phyloP scores from a whole-genome alignment of 768 basidiomycete species.

The Xerocomus spinulosus region DNA sequence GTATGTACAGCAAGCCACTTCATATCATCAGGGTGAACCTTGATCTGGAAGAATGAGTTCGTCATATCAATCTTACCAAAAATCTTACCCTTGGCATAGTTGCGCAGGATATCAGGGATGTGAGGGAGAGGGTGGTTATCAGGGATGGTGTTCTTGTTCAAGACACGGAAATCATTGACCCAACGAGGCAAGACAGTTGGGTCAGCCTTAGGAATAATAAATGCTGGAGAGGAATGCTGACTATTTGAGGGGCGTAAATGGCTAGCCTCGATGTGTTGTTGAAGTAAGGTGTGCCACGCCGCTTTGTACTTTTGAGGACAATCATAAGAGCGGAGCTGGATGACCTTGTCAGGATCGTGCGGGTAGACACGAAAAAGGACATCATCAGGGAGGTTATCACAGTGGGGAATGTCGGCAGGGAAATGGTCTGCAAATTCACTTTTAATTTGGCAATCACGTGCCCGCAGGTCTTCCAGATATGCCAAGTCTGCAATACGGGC shows the following conservation, averaged over 20 bases:
- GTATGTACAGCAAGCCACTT: constrained; percentile 36
- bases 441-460: background rate
- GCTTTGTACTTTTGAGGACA: background rate
- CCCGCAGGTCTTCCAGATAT: background rate
- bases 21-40: constrained; percentile 29
- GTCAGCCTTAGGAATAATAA: background rate
- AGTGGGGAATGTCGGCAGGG: background rate
- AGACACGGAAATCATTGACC: background rate
- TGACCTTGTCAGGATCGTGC: background rate
- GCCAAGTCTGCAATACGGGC: background rate
- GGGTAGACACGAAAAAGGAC: background rate
- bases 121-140: background rate
- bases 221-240: background rate
- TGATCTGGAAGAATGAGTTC: constrained; percentile 39
- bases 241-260: background rate
- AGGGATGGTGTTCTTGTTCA: background rate
- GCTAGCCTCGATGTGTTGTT: background rate
- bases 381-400: background rate
- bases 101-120: background rate
- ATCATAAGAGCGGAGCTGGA: background rate
- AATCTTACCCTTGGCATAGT: background rate
- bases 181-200: background rate
- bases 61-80: constrained; percentile 31
- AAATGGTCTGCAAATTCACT: background rate
- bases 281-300: background rate